Evolutionary conservation across 116 monocot species (phyloP).

Genomic region (Phalaenopsis hybrid): DNA sequence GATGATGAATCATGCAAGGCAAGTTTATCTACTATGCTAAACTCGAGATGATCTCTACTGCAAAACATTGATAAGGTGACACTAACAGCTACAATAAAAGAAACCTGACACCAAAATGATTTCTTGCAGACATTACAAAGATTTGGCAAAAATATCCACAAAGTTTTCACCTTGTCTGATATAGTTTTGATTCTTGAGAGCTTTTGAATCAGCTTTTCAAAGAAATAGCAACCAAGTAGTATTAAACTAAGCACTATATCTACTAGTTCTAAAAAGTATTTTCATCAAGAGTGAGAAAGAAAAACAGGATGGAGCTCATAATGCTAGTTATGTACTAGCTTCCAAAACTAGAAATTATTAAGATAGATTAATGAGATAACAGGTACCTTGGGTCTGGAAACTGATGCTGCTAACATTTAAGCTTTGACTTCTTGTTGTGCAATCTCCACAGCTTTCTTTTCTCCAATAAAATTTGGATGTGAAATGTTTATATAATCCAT

Average conservation of each 20-base stretch:
- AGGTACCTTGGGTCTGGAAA: conserved; percentile 61
- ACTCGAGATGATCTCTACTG: no score
- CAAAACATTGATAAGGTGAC: no score
- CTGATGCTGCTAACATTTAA: conserved; percentile 33
- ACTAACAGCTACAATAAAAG: no score
- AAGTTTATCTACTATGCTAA: no score
- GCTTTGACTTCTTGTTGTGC: conserved; percentile 81
- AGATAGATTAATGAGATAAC: background rate
- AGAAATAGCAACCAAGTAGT: background rate
- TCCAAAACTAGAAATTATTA: background rate
- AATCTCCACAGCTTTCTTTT: conserved; percentile 76
- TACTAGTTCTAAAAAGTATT: background rate
- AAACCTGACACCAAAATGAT: no score
- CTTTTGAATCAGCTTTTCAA: background rate
- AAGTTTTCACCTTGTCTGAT: background rate
- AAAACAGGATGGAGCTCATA: background rate
- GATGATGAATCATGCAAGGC: no score
- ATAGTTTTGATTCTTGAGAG: background rate
- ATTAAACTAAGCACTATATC: background rate
- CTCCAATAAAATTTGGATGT: conserved; percentile 94
- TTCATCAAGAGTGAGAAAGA: background rate
- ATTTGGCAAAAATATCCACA: background rate
- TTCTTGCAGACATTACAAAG: background rate
- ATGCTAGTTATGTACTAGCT: background rate
- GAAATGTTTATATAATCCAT: conserved; percentile 99